Evolutionary conservation across 129 eudicot species (phyloP).

Genomic region (Heracleum sosnowskyi): DNA sequence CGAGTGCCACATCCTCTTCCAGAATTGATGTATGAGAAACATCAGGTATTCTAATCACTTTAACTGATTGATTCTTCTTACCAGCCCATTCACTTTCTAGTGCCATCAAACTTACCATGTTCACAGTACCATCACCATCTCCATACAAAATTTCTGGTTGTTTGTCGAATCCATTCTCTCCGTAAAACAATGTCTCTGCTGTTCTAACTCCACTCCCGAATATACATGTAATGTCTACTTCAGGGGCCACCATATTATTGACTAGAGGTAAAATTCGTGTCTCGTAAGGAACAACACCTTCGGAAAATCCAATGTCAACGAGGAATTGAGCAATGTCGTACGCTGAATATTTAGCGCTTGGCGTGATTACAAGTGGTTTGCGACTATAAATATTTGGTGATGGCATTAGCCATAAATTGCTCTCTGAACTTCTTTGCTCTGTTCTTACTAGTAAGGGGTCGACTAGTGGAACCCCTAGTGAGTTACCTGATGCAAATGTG

Average conservation of each 20-base stretch:
- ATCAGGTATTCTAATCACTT: constrained; percentile 45
- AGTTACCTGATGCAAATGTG: constrained; percentile 76
- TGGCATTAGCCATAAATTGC: constrained; percentile 90
- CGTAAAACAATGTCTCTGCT: constrained; percentile 64
- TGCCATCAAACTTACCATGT: constrained; percentile 66
- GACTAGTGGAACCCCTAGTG: constrained; percentile 73
- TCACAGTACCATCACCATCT: constrained; percentile 95
- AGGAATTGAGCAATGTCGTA: constrained; percentile 48
- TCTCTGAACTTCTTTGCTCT: constrained; percentile 76
- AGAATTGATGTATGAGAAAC: constrained; percentile 58
- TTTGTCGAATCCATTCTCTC: constrained; percentile 58
- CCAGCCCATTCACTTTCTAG: constrained; percentile 41
- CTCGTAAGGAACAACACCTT: constrained; percentile 56
- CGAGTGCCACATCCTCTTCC: constrained; percentile 39
- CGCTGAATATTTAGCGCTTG: constrained; percentile 38
- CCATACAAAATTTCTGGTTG: constrained; percentile 67
- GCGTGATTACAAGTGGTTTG: constrained; percentile 42
- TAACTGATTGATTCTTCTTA: constrained; percentile 31
- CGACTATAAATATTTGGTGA: constrained; percentile 29
- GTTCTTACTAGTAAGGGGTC: constrained; percentile 67
- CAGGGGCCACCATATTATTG: constrained; percentile 32
- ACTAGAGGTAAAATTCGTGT: constrained; percentile 54
- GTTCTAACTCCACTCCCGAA: constrained; percentile 64
- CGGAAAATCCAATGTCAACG: constrained; percentile 55
- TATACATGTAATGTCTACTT: constrained; percentile 63